A percentile compares a stretch with the other conserved stretches of the same genome.
Conservation (phyloP, 2,329 filamentous ascomycete genomes). For the Penicillium sp. region DNA sequence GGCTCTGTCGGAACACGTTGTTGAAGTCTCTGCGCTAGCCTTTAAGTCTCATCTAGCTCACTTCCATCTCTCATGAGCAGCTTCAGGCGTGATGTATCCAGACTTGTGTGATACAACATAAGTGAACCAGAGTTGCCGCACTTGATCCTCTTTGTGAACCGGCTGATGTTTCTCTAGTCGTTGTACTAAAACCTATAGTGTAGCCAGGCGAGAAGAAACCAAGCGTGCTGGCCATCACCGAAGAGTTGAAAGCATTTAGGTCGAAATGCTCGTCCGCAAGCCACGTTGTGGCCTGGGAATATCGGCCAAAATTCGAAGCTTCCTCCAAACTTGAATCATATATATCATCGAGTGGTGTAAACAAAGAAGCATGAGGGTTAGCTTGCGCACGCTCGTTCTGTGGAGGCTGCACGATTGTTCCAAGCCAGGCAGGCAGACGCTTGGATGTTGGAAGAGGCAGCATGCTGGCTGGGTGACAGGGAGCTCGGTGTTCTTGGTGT, state of each 20-base stretch:
- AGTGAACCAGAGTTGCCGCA: constrained; percentile 19
- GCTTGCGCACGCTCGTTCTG: too few species aligned
- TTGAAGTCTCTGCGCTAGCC: constrained; percentile 14
- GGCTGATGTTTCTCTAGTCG: background rate
- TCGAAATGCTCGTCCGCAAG: constrained; percentile 26
- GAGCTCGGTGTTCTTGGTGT: too few species aligned
- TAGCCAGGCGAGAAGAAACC: constrained; percentile 7
- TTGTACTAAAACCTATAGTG: background rate
- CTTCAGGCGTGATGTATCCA: constrained; percentile 22
- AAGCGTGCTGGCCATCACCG: constrained; percentile 10
- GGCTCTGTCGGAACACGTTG: constrained; percentile 10
- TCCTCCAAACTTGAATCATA: too few species aligned
- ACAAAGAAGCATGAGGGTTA: too few species aligned
- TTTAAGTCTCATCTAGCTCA: constrained; percentile 17
- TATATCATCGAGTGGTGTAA: too few species aligned
- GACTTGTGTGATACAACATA: constrained; percentile 24
- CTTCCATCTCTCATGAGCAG: constrained; percentile 17
- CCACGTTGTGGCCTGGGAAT: constrained; percentile 19
- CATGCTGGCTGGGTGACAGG: too few species aligned
- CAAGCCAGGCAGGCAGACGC: too few species aligned
- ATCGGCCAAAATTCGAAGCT: too few species aligned
- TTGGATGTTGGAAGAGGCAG: too few species aligned
- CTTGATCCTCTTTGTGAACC: constrained; percentile 12
- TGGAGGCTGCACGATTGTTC: too few species aligned
- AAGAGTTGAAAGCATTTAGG: constrained; percentile 21